Conservation (phyloP, 2,329 filamentous ascomycete species). For the Fusarium coffeatum region DNA sequence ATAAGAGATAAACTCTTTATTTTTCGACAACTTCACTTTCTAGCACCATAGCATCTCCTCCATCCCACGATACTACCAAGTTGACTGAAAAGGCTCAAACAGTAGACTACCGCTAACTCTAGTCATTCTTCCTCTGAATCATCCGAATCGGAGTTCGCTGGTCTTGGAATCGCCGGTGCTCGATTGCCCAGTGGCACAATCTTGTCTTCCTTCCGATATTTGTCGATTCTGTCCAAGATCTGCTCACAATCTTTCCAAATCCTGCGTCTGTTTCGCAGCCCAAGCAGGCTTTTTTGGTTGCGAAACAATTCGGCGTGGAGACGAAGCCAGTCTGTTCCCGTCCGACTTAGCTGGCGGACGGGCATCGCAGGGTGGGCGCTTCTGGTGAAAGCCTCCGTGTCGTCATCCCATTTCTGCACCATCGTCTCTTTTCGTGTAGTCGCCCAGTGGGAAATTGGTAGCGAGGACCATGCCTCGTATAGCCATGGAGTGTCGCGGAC, state of each 20-base stretch:
- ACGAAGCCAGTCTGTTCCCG: conserved; percentile 6
- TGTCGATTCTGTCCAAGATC: neutral
- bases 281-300: neutral
- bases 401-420: neutral
- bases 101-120: neutral
- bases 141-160: neutral
- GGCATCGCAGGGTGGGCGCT: neutral
- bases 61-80: neutral
- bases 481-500: conserved; percentile 30
- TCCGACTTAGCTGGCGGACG: neutral
- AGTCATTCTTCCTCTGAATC: neutral
- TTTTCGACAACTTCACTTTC: neutral
- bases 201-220: neutral
- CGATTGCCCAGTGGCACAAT: neutral
- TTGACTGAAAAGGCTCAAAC: neutral
- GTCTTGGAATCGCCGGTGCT: neutral
- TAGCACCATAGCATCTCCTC: neutral
- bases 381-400: neutral
- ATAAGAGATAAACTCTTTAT: neutral
- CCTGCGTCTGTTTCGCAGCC: conserved; percentile 12
- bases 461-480: conserved; percentile 33
- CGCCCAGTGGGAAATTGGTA: conserved; percentile 29
- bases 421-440: conserved; percentile 3
- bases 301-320: neutral
- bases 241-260: conserved; percentile 22